A percentile compares a stretch with the other conserved stretches of the same genome.
These are phyloP conservation scores for Podila epigama DNA, from an alignment of 192 early-diverging fungal species.

Conservation along the genomic window DNA sequence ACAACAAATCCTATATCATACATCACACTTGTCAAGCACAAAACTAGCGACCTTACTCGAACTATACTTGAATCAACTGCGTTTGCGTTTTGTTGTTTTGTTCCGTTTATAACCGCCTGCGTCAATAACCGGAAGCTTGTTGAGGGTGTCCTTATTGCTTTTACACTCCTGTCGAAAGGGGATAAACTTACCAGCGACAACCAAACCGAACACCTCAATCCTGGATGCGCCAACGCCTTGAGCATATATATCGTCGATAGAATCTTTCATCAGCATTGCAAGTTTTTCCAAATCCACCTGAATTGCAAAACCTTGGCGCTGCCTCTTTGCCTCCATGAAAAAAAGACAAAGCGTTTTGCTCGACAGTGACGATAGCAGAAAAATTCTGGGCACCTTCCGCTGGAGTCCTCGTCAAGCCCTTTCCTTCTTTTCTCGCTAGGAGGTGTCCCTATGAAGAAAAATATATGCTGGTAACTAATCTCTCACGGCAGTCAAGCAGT, in stretches of 20 bases:
- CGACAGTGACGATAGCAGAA: not conserved
- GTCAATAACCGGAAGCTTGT: too few relatives aligned
- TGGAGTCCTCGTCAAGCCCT: constrained; percentile 3
- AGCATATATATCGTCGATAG: constrained; percentile 14
- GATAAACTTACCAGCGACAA: constrained; percentile 22
- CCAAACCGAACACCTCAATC: constrained; percentile 8
- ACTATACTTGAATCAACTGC: too few relatives aligned
- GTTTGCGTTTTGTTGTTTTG: too few relatives aligned
- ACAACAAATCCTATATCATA: too few relatives aligned
- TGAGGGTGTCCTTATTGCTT: too few relatives aligned
- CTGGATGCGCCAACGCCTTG: constrained; percentile 1
- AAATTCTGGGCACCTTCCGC: constrained; percentile 7
- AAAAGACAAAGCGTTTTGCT: constrained; percentile 7
- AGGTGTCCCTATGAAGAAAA: constrained; percentile 17
- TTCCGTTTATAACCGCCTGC: too few relatives aligned
- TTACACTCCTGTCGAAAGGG: too few relatives aligned
- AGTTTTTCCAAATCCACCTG: constrained; percentile 16
- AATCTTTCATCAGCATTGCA: constrained; percentile 16
- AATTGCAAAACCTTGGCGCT: constrained; percentile 11
- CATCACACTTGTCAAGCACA: too few relatives aligned
- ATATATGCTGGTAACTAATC: constrained; percentile 5
- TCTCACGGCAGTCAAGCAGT: not conserved
- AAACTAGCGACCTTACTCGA: too few relatives aligned
- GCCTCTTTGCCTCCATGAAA: constrained; percentile 20
- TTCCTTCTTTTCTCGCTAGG: constrained; percentile 17